Conservation (phyloP, 768 basidiomycete species). For the Leccinum obscurum region DNA sequence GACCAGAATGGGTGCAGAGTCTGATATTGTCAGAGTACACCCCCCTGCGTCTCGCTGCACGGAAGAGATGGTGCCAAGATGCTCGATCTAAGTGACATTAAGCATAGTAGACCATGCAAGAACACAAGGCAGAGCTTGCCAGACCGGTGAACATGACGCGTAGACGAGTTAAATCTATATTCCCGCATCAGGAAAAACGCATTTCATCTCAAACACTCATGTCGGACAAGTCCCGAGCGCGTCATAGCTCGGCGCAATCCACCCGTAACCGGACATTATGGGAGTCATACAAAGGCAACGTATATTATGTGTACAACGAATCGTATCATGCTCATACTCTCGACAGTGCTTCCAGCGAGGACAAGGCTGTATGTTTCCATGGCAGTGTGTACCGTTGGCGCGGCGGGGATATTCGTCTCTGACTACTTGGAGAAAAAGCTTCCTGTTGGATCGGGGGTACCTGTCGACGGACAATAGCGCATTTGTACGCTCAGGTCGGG, state of each 20-base stretch:
- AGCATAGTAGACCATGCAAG: background rate
- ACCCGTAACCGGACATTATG: slow-evolving; percentile 32
- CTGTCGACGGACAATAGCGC: background rate
- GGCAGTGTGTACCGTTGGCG: slow-evolving; percentile 47
- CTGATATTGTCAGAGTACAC: slow-evolving; percentile 76
- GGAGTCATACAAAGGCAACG: slow-evolving; percentile 46
- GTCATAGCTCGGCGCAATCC: slow-evolving; percentile 5
- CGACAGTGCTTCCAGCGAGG: slow-evolving; percentile 51
- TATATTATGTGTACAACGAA: slow-evolving; percentile 5
- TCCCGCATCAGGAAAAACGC: slow-evolving; percentile 2
- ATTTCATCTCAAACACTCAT: slow-evolving; percentile 13
- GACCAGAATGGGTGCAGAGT: slow-evolving; percentile 69
- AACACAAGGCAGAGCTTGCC: slow-evolving; percentile 42
- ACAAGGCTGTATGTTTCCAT: slow-evolving; percentile 55
- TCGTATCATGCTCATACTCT: slow-evolving; percentile 13
- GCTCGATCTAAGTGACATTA: slow-evolving; percentile 70
- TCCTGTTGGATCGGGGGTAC: slow-evolving; percentile 16
- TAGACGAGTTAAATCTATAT: background rate
- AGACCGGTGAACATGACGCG: slow-evolving; percentile 76
- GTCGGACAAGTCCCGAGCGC: slow-evolving; percentile 8
- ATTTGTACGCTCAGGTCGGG: slow-evolving; percentile 4
- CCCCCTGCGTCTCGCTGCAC: slow-evolving; percentile 70
- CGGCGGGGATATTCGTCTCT: slow-evolving; percentile 47
- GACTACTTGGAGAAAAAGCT: slow-evolving; percentile 50
- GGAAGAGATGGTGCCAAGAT: slow-evolving; percentile 71